phyloP scores from a whole-genome alignment of 1,284 basidiomycete genomes.

The Laetiporus sulphureus region DNA sequence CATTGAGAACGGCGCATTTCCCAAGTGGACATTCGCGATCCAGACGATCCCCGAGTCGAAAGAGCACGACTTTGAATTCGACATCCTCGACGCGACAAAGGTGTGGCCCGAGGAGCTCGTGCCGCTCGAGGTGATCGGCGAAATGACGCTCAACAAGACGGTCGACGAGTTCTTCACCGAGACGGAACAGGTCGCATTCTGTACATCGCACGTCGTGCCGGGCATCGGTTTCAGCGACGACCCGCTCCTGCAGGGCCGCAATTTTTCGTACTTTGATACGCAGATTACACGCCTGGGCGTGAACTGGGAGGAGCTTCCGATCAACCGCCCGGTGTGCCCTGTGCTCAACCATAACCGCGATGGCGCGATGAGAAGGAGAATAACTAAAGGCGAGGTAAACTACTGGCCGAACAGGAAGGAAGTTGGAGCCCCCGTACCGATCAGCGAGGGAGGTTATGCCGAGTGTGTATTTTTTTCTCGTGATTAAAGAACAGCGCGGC shows the following conservation, averaged over 20 bases:
- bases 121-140: conserved; percentile 70
- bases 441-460: conserved; percentile 49
- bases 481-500: not conserved
- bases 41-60: conserved; percentile 63
- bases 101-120: conserved; percentile 76
- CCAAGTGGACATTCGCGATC: conserved; percentile 74
- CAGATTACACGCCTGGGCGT: conserved; percentile 71
- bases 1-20: conserved; percentile 58
- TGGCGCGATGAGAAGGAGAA: conserved; percentile 52
- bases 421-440: conserved; percentile 40
- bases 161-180: conserved; percentile 80
- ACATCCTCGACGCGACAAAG: conserved; percentile 83
- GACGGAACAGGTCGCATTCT: conserved; percentile 80
- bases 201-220: conserved; percentile 75
- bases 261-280: conserved; percentile 83
- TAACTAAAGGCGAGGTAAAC: conserved; percentile 57
- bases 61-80: conserved; percentile 76
- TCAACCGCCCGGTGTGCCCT: conserved; percentile 79
- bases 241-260: conserved; percentile 76
- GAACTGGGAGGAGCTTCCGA: conserved; percentile 71
- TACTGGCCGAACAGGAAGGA: conserved; percentile 73
- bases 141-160: conserved; percentile 61
- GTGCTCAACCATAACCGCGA: conserved; percentile 71
- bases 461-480: conserved; percentile 35
- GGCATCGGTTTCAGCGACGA: conserved; percentile 81